Base-by-base conservation (phyloP, 2,329 filamentous ascomycete species). In the Colletotrichum simmondsii region DNA sequence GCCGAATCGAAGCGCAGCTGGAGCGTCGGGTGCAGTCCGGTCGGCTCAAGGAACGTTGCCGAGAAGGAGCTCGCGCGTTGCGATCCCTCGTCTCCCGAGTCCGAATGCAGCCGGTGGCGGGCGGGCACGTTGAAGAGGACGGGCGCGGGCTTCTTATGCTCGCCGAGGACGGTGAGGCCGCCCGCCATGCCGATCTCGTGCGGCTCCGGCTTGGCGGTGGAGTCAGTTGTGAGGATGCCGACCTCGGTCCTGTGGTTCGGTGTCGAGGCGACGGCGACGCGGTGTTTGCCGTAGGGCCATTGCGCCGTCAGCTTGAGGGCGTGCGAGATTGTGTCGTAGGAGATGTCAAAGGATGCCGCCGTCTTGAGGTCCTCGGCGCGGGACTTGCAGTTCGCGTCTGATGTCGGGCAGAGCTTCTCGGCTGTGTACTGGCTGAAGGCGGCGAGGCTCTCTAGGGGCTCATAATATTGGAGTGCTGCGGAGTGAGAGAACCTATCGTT, bases 61-160 rank as follows among this genome's bases (percentile, higher is more conserved):
- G 85, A 87, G 81, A 94, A 97, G 64, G 83, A 81, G 14, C 61
- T 66, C 0, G 81, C 77, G 24, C 79, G 77, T 7, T 52, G 12
- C 7, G 61, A 37, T 5, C 6, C 53, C 2, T 82, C 78, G 3
- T 49, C 42, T 22, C 42, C 42, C 14, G 88, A 85, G 76, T 93
- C 37, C 16, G 88, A 85, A 76, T 93, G 90, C 2, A 60, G 42
- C 49, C 87, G 85, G 81, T 98, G 95, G 0, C 95, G 91, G 3
- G 94, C 91, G 2, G 94, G 92, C 76, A 97, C 97, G 56, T 93
- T 91, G 84, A 98, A 98, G 58, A 96, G 85, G 0, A 94, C 93
- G 2, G 93, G 89, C 52, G 93, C 93, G 12, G 94, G 91, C 75
- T 91, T 90, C 52, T 87, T 87, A 77, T 95, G 90, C 77, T 95